These are phyloP conservation scores for Brettanomyces sp. DNA, from an alignment of 805 yeast genomes.

Conservation along the genomic window DNA sequence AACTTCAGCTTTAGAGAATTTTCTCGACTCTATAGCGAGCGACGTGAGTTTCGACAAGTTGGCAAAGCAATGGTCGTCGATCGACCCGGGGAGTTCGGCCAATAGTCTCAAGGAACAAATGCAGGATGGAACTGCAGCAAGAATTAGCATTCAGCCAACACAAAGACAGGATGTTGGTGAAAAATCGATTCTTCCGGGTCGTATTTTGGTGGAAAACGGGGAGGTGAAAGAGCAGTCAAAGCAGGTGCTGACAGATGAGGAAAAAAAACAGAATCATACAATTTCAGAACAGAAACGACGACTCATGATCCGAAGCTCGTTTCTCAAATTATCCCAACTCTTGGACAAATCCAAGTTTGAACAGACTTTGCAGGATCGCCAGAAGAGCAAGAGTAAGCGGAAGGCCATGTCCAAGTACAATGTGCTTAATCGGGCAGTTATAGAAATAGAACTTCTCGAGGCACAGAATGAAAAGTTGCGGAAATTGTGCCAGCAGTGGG, in stretches of 20 bases:
- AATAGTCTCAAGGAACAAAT: background rate
- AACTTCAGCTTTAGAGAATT: conserved; percentile 25
- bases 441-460: conserved; percentile 19
- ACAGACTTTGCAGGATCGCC: conserved; percentile 4
- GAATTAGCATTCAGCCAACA: background rate
- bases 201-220: background rate
- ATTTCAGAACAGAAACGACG: conserved; percentile 31
- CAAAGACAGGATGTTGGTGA: background rate
- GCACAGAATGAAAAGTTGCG: conserved; percentile 8
- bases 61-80: conserved; percentile 24
- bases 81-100: conserved; percentile 17
- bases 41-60: conserved; percentile 19
- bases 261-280: conserved; percentile 28
- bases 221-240: background rate
- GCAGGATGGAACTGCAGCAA: background rate
- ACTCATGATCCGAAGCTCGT: conserved; percentile 27
- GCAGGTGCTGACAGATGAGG: conserved; percentile 19
- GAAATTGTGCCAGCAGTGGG: background rate
- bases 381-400: conserved; percentile 5
- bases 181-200: background rate
- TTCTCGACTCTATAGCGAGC: conserved; percentile 28
- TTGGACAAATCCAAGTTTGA: conserved; percentile 9
- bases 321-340: conserved; percentile 23
- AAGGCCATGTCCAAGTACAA: conserved; percentile 17
- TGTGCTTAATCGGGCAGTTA: conserved; percentile 18